Evolutionary conservation across 2,329 filamentous ascomycete species (phyloP).

Genomic region (Monosporascus sp.): DNA sequence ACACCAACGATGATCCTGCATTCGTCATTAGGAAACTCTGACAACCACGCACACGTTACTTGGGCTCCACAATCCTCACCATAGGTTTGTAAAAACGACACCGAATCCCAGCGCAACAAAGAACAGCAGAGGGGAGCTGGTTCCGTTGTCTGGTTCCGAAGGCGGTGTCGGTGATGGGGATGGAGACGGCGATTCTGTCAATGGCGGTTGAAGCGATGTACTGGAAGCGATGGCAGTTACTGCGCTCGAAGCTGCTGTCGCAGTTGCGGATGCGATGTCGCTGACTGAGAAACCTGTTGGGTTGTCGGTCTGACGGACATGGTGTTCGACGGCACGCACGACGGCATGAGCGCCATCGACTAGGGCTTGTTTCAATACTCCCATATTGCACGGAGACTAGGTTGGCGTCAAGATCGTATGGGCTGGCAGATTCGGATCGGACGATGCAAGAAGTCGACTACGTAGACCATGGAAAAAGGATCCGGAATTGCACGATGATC

Average conservation of each 20-base stretch:
- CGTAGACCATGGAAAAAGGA: background rate
- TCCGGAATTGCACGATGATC: background rate
- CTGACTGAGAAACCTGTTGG: background rate
- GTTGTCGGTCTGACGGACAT: constrained; percentile 13
- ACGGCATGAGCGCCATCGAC: constrained; percentile 31
- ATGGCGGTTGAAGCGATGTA: background rate
- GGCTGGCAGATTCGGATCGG: background rate
- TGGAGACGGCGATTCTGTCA: constrained; percentile 5
- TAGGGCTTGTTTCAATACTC: constrained; percentile 30
- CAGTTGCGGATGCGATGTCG: constrained; percentile 1
- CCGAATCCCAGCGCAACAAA: constrained; percentile 96
- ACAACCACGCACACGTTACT: background rate
- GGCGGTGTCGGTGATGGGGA: constrained; percentile 10
- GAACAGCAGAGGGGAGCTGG: constrained; percentile 74
- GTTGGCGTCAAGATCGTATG: background rate
- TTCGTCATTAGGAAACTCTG: constrained; percentile 17
- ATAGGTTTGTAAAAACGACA: constrained; percentile 97
- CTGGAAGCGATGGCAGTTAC: background rate
- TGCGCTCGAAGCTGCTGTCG: background rate
- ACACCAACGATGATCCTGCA: constrained; percentile 97
- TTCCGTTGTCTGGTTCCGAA: constrained; percentile 27
- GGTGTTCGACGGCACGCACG: constrained; percentile 27
- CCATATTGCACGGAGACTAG: constrained; percentile 24
- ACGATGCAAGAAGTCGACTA: background rate
- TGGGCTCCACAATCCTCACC: constrained; percentile 52